Conservation (phyloP, 1,284 basidiomycete genomes). For the Ustilago bromivora region DNA sequence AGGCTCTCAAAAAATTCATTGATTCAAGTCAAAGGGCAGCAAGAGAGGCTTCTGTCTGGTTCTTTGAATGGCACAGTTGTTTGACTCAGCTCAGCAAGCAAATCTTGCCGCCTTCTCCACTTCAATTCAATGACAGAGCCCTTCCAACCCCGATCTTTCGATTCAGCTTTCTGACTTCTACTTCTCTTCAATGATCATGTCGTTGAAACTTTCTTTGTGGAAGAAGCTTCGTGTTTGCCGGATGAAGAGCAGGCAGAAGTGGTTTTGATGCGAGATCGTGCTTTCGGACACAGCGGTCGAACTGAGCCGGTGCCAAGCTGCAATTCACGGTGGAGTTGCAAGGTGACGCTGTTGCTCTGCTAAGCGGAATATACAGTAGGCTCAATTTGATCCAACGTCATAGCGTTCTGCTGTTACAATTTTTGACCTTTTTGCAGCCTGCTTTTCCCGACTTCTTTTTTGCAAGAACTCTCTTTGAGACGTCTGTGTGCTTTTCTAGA, state of each 20-base stretch:
- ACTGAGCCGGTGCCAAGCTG: constrained; percentile 8
- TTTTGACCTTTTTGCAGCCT: background rate
- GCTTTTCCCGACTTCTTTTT: constrained; percentile 7
- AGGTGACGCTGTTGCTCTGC: constrained; percentile 6
- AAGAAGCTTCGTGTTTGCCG: background rate
- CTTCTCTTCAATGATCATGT: background rate
- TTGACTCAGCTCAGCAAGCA: constrained; percentile 40
- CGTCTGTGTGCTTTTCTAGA: constrained; percentile 13
- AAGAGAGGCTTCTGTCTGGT: constrained; percentile 3
- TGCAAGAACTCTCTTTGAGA: background rate
- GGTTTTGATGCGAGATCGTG: background rate
- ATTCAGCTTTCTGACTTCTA: background rate
- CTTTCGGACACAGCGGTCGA: constrained; percentile 21
- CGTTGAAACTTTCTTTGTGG: background rate
- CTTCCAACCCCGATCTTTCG: background rate
- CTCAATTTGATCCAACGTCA: constrained; percentile 2
- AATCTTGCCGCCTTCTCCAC: constrained; percentile 3
- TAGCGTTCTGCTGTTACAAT: background rate
- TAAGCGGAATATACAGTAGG: constrained; percentile 7
- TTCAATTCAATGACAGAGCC: background rate
- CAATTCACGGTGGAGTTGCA: background rate
- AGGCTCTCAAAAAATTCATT: background rate
- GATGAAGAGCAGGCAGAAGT: background rate
- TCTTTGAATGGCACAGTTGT: background rate
- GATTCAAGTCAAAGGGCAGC: constrained; percentile 1